These are phyloP conservation scores for Trypanosoma rangeli DNA, from an alignment of 208 protist species.

Conservation along the genomic window DNA sequence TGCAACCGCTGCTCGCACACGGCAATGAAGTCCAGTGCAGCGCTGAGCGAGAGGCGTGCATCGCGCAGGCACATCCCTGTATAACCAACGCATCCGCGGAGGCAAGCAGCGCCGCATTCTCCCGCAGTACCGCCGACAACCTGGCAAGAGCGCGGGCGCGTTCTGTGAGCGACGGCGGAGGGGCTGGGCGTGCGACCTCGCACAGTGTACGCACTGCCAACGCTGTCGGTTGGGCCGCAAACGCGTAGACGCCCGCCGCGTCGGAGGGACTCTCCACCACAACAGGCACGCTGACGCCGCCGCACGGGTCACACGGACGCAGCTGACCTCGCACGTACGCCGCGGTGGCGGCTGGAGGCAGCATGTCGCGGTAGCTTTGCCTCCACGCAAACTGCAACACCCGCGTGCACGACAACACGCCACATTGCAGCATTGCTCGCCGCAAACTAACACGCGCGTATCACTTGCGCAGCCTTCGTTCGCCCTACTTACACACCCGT, in stretches of 20 bases:
- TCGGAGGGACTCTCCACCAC: constrained; percentile 32
- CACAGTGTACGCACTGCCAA: constrained; percentile 5
- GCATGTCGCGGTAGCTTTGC: constrained; percentile 16
- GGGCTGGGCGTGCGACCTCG: not conserved
- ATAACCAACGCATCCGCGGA: constrained; percentile 41
- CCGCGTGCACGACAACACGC: not conserved
- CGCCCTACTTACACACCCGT: too few relatives aligned
- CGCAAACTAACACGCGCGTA: not conserved
- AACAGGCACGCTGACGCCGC: constrained; percentile 17
- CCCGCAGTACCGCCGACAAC: constrained; percentile 12
- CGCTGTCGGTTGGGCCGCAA: constrained; percentile 19
- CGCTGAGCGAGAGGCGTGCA: constrained; percentile 22
- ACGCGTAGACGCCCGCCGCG: constrained; percentile 22
- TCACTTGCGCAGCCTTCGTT: not conserved
- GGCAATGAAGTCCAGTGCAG: constrained; percentile 18
- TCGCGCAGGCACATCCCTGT: constrained; percentile 41
- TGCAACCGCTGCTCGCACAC: constrained; percentile 1
- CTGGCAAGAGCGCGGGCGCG: not conserved
- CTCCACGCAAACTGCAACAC: constrained; percentile 19
- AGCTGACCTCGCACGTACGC: constrained; percentile 16
- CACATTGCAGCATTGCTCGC: constrained; percentile 4
- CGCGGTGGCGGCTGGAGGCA: constrained; percentile 10
- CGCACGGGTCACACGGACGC: not conserved
- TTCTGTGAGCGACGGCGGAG: not conserved
- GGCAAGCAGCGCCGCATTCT: constrained; percentile 28